phyloP scores from a whole-genome alignment of 2,329 filamentous ascomycete genomes.

The Didymella pomorum region DNA sequence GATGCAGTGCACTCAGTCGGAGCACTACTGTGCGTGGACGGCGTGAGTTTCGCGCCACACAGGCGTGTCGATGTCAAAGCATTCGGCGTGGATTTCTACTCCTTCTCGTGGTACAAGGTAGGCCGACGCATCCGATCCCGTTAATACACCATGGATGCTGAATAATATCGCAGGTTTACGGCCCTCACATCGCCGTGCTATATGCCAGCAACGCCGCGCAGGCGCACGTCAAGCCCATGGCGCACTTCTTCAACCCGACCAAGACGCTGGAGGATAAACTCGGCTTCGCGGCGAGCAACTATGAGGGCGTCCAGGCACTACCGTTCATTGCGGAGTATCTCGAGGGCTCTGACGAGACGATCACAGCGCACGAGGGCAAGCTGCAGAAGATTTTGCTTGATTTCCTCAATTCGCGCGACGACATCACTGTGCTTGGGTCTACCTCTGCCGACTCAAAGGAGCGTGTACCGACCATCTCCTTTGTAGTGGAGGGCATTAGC shows the following conservation, averaged over 20 bases:
- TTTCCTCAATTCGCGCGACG: slow-evolving; percentile 63
- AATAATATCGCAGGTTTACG: slow-evolving; percentile 64
- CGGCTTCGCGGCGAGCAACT: slow-evolving; percentile 72
- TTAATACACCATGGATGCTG: neutral
- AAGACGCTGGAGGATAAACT: slow-evolving; percentile 71
- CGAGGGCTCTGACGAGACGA: slow-evolving; percentile 50
- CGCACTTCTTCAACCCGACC: slow-evolving; percentile 73
- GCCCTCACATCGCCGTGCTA: slow-evolving; percentile 75
- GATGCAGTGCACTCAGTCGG: slow-evolving; percentile 60
- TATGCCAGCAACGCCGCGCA: slow-evolving; percentile 70
- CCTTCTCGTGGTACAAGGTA: slow-evolving; percentile 82
- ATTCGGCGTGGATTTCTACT: slow-evolving; percentile 76
- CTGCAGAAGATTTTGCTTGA: slow-evolving; percentile 67
- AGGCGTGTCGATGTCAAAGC: slow-evolving; percentile 71
- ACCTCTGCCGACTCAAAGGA: slow-evolving; percentile 56
- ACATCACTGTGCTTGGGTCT: slow-evolving; percentile 68
- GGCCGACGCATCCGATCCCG: neutral
- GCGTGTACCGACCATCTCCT: slow-evolving; percentile 73
- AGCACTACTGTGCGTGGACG: slow-evolving; percentile 75
- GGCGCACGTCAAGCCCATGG: slow-evolving; percentile 63
- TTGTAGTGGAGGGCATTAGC: slow-evolving; percentile 65
- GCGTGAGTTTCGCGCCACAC: slow-evolving; percentile 79
- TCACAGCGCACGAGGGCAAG: slow-evolving; percentile 66
- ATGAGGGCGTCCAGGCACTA: slow-evolving; percentile 72
- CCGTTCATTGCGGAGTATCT: slow-evolving; percentile 70